Evolutionary conservation across 106 monocot genomes (phyloP).

Genomic region (Hemerocallis citrina): DNA sequence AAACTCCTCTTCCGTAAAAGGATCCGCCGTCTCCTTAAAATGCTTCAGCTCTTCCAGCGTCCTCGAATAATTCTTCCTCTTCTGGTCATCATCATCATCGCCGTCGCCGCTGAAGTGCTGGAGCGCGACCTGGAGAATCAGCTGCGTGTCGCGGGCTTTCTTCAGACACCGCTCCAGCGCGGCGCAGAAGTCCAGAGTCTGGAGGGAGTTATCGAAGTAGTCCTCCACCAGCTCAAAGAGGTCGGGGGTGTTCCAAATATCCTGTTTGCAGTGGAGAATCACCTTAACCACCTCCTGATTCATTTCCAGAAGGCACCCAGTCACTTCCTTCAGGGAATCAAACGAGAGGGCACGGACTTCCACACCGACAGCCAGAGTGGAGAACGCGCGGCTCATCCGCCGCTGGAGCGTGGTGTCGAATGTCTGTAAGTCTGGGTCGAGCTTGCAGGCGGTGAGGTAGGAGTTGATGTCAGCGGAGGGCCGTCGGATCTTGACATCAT

Average conservation of each 20-base stretch:
- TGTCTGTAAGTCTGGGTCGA: constrained; percentile 24
- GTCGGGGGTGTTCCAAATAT: constrained; percentile 30
- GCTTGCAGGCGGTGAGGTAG: constrained; percentile 24
- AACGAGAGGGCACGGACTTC: constrained; percentile 34
- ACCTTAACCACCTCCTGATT: constrained; percentile 38
- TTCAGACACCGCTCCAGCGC: constrained; percentile 36
- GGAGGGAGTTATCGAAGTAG: constrained; percentile 38
- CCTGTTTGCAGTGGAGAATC: constrained; percentile 35
- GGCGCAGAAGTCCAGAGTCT: constrained; percentile 42
- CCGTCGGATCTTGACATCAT: not conserved
- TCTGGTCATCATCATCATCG: constrained; percentile 4
- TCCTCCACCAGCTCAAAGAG: constrained; percentile 41
- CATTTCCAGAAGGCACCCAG: constrained; percentile 33
- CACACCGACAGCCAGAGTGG: constrained; percentile 21
- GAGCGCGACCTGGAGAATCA: constrained; percentile 23
- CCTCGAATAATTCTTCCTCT: constrained; percentile 5
- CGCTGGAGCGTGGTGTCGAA: constrained; percentile 30
- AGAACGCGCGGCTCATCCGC: constrained; percentile 28
- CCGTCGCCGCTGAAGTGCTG: no score
- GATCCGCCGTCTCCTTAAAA: constrained; percentile 33
- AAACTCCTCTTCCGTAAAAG: constrained; percentile 47
- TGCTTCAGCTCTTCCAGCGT: constrained; percentile 29
- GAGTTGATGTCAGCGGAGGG: constrained; percentile 19
- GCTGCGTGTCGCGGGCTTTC: constrained; percentile 27
- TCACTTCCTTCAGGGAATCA: constrained; percentile 29